Evolutionary conservation across 306 rosid genomes (phyloP).

Genomic region (Begonia loranthoides): DNA sequence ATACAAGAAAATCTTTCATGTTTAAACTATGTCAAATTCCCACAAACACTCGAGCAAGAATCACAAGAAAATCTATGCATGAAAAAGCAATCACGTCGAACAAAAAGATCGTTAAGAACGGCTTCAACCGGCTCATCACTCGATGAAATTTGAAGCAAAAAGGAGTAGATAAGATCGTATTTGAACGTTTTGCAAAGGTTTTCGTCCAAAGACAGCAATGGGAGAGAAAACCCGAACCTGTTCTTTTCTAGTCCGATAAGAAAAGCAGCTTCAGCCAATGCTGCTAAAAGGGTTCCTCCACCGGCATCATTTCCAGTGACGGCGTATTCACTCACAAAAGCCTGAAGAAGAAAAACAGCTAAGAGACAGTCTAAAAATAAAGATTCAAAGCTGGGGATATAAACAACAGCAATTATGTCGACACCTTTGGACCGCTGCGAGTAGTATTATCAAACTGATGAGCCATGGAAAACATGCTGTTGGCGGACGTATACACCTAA

Average conservation of each 20-base stretch:
- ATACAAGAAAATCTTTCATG: too few relatives aligned
- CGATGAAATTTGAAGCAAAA: background rate
- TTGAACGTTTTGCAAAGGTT: too few relatives aligned
- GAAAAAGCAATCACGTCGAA: too few relatives aligned
- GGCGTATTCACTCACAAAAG: constrained; percentile 92
- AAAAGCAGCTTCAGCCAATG: constrained; percentile 77
- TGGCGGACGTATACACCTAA: constrained; percentile 63
- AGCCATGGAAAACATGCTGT: constrained; percentile 51
- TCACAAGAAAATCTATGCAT: too few relatives aligned
- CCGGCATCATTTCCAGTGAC: constrained; percentile 72
- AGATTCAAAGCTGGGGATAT: background rate
- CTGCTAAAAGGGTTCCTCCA: constrained; percentile 74
- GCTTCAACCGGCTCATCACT: background rate
- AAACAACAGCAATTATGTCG: too few relatives aligned
- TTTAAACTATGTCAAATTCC: too few relatives aligned
- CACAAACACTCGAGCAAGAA: too few relatives aligned
- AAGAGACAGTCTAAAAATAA: constrained; percentile 3
- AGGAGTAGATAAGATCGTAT: background rate
- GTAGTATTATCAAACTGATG: constrained; percentile 33
- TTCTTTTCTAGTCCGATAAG: constrained; percentile 77
- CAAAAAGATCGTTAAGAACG: too few relatives aligned
- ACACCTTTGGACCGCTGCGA: constrained; percentile 55
- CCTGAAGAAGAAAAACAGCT: constrained; percentile 29
- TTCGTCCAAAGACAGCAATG: too few relatives aligned
- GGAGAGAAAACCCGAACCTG: constrained; percentile 49